Percentiles rank a stretch among this genome's conserved stretches.
These are phyloP conservation scores for Colletotrichum viniferum DNA, from an alignment of 2,329 filamentous ascomycete genomes.

Conservation along the genomic window DNA sequence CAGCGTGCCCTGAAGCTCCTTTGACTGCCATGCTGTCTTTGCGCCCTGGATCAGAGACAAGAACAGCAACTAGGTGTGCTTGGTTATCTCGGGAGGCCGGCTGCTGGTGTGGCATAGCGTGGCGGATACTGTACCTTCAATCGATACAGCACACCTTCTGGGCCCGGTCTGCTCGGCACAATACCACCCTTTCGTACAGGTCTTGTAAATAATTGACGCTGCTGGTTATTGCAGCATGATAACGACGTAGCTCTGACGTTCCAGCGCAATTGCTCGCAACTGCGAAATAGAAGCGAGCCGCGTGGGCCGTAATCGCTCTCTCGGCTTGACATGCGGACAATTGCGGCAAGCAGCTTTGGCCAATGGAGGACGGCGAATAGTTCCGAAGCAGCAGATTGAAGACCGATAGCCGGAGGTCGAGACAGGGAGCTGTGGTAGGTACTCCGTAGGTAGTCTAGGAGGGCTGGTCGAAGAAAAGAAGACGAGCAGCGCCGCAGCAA, in stretches of 20 bases:
- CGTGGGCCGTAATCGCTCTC: constrained; percentile 5
- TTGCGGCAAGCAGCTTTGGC: background rate
- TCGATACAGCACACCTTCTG: background rate
- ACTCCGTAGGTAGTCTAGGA: background rate
- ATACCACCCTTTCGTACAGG: background rate
- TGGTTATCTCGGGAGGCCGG: background rate
- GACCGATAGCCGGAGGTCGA: constrained; percentile 17
- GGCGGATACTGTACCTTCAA: background rate
- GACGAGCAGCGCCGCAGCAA: background rate
- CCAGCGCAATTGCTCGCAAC: background rate
- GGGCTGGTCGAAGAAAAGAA: background rate
- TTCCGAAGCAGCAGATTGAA: background rate
- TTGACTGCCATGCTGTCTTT: background rate
- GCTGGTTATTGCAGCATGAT: background rate
- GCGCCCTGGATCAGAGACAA: background rate
- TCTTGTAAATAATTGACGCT: background rate
- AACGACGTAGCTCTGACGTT: background rate
- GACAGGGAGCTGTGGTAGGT: background rate
- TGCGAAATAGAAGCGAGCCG: constrained; percentile 1
- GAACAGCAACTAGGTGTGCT: background rate
- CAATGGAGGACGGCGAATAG: background rate
- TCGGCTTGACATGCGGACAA: background rate
- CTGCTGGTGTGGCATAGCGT: background rate
- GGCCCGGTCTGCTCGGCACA: constrained; percentile 7
- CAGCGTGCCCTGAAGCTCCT: background rate